phyloP scores from a whole-genome alignment of 345 rosid genomes.

The Laguncularia racemosa region DNA sequence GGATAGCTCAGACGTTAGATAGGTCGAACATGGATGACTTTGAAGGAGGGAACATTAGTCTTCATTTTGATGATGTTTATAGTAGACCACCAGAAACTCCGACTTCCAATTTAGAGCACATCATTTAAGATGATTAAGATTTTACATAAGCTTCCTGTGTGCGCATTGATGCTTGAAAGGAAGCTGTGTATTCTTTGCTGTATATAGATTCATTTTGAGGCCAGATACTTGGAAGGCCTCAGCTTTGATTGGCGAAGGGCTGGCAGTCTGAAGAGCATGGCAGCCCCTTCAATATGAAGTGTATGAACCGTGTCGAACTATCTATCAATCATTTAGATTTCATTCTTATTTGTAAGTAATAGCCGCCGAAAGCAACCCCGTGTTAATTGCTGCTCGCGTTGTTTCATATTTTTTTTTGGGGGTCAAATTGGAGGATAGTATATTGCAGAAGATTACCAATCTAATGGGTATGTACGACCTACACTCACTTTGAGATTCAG shows the following conservation, averaged over 20 bases:
- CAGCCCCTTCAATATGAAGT: too few relatives aligned
- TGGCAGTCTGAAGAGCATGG: too few relatives aligned
- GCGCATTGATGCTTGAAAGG: conserved; percentile 8
- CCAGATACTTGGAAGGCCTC: neutral
- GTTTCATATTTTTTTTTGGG: too few relatives aligned
- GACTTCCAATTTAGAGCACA: conserved; percentile 13
- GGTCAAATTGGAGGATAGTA: too few relatives aligned
- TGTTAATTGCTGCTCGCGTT: too few relatives aligned
- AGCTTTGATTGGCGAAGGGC: neutral
- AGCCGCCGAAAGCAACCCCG: too few relatives aligned
- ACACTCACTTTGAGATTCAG: too few relatives aligned
- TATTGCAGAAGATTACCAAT: too few relatives aligned
- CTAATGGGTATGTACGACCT: too few relatives aligned
- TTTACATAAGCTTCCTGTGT: neutral
- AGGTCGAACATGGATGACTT: conserved; percentile 42
- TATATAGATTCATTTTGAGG: conserved; percentile 32
- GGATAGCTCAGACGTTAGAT: conserved; percentile 26
- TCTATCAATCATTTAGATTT: too few relatives aligned
- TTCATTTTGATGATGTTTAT: conserved; percentile 80
- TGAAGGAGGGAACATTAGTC: conserved; percentile 48
- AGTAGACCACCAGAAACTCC: conserved; percentile 57
- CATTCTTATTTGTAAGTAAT: too few relatives aligned
- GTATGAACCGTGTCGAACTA: too few relatives aligned
- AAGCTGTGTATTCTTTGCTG: conserved; percentile 41
- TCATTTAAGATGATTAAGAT: conserved; percentile 8